Base-by-base conservation (phyloP, 441 rosid species). In the Euphorbia celastroides region DNA sequence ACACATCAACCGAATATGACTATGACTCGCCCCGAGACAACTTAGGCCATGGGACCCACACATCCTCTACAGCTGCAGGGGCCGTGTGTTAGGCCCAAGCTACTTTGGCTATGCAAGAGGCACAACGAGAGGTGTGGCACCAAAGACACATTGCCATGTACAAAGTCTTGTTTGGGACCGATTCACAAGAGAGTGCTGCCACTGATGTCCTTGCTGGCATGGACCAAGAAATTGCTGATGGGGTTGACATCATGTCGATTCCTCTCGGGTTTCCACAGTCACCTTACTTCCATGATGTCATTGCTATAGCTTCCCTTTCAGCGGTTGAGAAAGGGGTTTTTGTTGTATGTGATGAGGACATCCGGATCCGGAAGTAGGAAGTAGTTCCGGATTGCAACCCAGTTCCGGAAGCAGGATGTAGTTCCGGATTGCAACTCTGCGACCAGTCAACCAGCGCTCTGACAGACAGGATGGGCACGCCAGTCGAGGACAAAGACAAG, bases 61-160 rank as follows among this genome's bases (percentile, higher is more conserved):
- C 93, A 0, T 86, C 94, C 17, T 89, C 96, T 20, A 92, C 90
- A 9, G 88, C 90, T 0, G 86, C 91, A 0, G 94, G 96, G 77
- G 82, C 65, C 42, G 80, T 61, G 68, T 85, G 2, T 77, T 69
- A 62, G 78, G 76, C 0, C 85, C 79, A 10, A 88, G 84, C 54
- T 80, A 84, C 80, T 74, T 77, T 7, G 97, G 96, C 27, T 90
- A 86, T 57, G 91, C 97, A 4, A 25, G 70, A 7, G 95, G 93
- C n/a, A 75, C 83, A 3, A 86, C 95, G 0, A 84, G 81, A 73
- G 95, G 88, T 0, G 81, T 83, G 5, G 89, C 95, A 12, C 91
- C 91, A 14, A 80, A 80, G 31, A 86, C 89, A 14, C 75, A 84
- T 41, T 65, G 87, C 93, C 3, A 80, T 71, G 50, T 90, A 86